Base-by-base conservation (phyloP, 208 protist species). In the Trypanosoma boissoni region DNA sequence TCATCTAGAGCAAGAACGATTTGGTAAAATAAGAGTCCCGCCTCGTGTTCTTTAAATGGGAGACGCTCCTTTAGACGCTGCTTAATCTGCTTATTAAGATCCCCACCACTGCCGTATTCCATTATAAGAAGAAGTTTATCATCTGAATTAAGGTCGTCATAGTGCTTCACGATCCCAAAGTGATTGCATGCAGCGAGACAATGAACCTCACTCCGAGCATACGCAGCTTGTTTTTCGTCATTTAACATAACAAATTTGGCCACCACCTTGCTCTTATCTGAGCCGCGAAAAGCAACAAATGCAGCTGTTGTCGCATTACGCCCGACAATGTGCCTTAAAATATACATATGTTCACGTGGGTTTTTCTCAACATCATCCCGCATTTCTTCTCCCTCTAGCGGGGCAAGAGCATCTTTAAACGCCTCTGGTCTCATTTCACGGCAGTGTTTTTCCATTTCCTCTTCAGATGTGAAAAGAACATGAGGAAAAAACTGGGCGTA, bases 131-230 rank as follows among this genome's bases (percentile, higher is more conserved):
- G 75, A 59, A 92, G 53, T 79, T 88, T 88, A 66, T 87, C 83
- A 3, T 82, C 73, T 16, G 74, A 76, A 60, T 84, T 80, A 53
- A 88, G 74, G 52, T 91, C 91, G 32, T 88, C 88, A 57, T 77
- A 92, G 80, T 94, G 84, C 63, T 92, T 83, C 26, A 96, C 82
- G 70, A 96, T 93, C 24, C 85, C 83, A 51, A 91, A 89, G 67
- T 96, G 87, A n/a, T 65, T 65, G 67, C 86, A 94, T n/a, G 83
- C 80, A 31, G 86, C 83, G 14, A 94, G 70, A 67, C 86, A 94
- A 58, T 94, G 83, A 54, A 90, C 64, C 67, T 94, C 86, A 65
- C 83, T 91, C 27, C 83, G 80, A 4, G 86, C 86, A 68, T 93
- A 93, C 20, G 73, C 53, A 9, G 86, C 74, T 59, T 94, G 86